Evolutionary conservation across 805 yeast species (phyloP).

Genomic region (Deakozyma indianensis): DNA sequence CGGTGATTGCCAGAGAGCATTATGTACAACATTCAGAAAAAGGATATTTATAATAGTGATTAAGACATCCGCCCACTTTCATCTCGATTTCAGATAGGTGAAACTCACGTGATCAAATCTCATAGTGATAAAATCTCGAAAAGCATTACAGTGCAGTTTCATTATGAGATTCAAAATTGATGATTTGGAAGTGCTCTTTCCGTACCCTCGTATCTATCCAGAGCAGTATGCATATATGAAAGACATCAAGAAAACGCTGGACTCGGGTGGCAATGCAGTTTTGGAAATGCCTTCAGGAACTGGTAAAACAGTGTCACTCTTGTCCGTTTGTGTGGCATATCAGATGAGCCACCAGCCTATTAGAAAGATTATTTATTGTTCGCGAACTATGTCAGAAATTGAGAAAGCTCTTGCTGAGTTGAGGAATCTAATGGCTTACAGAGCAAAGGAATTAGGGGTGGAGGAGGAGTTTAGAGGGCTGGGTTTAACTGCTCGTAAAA

Average conservation of each 20-base stretch:
- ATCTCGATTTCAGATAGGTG: no score
- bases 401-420: constrained; percentile 93
- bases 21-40: no score
- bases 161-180: constrained; percentile 79
- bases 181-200: constrained; percentile 89
- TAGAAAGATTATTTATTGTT: constrained; percentile 86
- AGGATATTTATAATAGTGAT: no score
- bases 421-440: constrained; percentile 72
- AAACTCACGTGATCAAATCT: no score
- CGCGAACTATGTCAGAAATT: constrained; percentile 99
- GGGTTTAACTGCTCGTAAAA: constrained; percentile 89
- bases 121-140: no score
- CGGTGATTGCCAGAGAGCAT: no score
- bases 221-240: constrained; percentile 98
- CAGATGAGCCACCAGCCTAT: constrained; percentile 91
- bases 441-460: constrained; percentile 70
- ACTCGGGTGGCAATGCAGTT: constrained; percentile 93
- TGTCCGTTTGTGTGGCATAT: constrained; percentile 86
- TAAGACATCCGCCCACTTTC: no score
- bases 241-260: constrained; percentile 83
- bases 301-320: constrained; percentile 87
- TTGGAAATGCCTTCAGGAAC: constrained; percentile 99
- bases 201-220: constrained; percentile 93
- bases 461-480: constrained; percentile 86
- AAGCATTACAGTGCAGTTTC: no score